Base-by-base conservation (phyloP, 106 monocot species). In the Dioscorea dumetorum region DNA sequence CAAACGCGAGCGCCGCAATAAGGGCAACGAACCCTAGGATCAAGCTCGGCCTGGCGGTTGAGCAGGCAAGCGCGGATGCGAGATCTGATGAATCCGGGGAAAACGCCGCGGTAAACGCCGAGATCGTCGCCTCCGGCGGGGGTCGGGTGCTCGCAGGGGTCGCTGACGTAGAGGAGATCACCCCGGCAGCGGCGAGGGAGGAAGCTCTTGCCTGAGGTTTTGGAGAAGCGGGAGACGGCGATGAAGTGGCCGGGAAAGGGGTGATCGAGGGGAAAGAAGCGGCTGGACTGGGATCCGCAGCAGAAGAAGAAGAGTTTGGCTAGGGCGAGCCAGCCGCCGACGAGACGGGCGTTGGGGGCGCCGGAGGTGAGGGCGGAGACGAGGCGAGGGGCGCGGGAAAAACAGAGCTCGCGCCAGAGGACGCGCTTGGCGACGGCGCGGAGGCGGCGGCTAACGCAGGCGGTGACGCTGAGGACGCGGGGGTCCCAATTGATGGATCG, bases 1-100 rank as follows among this genome's bases (percentile, higher is more conserved):
- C 91, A 91, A 0, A 87, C 91, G 22, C 87, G 75, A 4, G 87
- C 91, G 12, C 81, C 76, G 67, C 91, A 91, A 56, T 87, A 91
- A 6, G 91, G 87, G 22, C 91, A 91, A 17, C 91, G 75, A 23
- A 87, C 74, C 24, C 78, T 15, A 22, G 57, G 28, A 28, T 91
- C 91, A 11, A 91, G 84, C 65, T 82, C 73, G 1, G 61, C 72
- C 67, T 78, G 77, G 68, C 77, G 61, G 10, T 60, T 72, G 18
- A 91, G 66, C 8, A 91, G 71, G 15, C 62, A 77, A 0, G 83
- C 87, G 58, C 87, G 65, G 3, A 87, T 91, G 22, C 72, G 65
- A 6, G 91, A 91, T 60, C 77, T 57, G 69, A 82, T 77, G 75
- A 91, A 91, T 4, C 79, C 82, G 2, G 81, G n/a, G 74, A 87